Evolutionary conservation across 75 land plant species (phyloP), one percentile per base, ranked within the genome.

Genomic region (Cunninghamia lanceolata): DNA sequence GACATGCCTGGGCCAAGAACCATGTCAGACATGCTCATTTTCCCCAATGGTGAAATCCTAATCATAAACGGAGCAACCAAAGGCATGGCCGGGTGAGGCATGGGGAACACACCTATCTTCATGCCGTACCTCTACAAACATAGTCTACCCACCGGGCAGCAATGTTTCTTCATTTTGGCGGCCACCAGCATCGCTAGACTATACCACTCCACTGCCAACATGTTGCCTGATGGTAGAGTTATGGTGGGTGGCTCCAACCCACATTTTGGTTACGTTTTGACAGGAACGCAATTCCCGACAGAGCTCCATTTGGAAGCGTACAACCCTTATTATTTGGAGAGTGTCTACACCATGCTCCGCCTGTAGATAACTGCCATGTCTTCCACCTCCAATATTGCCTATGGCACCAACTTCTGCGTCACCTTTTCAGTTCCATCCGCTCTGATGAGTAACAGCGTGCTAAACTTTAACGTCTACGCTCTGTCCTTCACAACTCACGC

Each of bases 1-100:
- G 87, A 79, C 36, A 96, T 94, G 97, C 94, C 97, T 19, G 71
- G 56, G 46, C 78, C 89, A 28, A 73, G 97, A 46, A 92, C 92
- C 84, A 95, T 95, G 97, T 91, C 93, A 9, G 97, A 95, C 90
- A 96, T 96, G 97, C 81, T 89, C 25, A 38, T 92, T 56, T 88
- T 96, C 1, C 97, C 97, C 17, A n/a, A n/a, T n/a, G n/a, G n/a
- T n/a, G n/a, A n/a, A n/a, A n/a, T n/a, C n/a, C n/a, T n/a, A n/a
- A n/a, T n/a, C n/a, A n/a, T n/a, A n/a, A n/a, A n/a, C n/a, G n/a
- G n/a, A n/a, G n/a, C n/a, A n/a, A n/a, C n/a, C 90, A 25, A 54
- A 8, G 97, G 97, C 1, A 82, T 89, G 0, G 94, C 95, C 38
- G 97, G 97, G 30, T 96, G 97, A 96, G 88, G 88, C 15, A 14